phyloP scores from a whole-genome alignment of 768 basidiomycete species.

The Butyriboletus loyo region DNA sequence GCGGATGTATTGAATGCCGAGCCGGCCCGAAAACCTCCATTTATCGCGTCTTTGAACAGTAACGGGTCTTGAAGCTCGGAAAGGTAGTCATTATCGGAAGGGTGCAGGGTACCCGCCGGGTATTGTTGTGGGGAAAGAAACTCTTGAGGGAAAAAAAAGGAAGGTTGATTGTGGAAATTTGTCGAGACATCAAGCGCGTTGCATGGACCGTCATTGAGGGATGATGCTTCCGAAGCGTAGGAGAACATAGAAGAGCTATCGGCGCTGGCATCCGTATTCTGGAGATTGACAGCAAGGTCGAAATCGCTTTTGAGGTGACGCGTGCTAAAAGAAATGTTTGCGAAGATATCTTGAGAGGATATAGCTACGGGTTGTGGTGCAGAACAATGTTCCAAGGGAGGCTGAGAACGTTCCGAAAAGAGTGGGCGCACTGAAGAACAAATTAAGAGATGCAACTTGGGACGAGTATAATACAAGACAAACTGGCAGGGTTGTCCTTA shows the following conservation, averaged over 20 bases:
- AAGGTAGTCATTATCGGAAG: constrained; percentile 9
- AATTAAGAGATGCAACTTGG: not conserved
- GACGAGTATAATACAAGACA: constrained; percentile 10
- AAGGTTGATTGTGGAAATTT: constrained; percentile 5
- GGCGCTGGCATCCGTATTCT: not conserved
- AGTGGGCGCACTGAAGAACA: constrained; percentile 20
- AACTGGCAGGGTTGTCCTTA: constrained; percentile 32
- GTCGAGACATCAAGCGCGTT: constrained; percentile 3
- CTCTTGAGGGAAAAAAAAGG: constrained; percentile 4
- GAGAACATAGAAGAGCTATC: constrained; percentile 5
- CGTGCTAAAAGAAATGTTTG: constrained; percentile 5
- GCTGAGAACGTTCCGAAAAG: constrained; percentile 24
- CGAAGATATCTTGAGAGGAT: constrained; percentile 10
- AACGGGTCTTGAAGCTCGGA: constrained; percentile 12
- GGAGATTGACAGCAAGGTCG: constrained; percentile 6
- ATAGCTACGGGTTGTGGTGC: not conserved
- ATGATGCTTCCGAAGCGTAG: constrained; percentile 1
- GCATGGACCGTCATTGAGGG: not conserved
- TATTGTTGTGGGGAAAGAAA: constrained; percentile 10
- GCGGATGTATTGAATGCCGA: constrained; percentile 14
- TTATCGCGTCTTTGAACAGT: constrained; percentile 13
- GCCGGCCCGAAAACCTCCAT: constrained; percentile 7
- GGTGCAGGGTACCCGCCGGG: not conserved
- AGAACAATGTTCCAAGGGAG: constrained; percentile 11
- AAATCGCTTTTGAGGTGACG: constrained; percentile 14